These are phyloP conservation scores for Ambrosia trifida DNA, from an alignment of 129 eudicot species.

Conservation along the genomic window DNA sequence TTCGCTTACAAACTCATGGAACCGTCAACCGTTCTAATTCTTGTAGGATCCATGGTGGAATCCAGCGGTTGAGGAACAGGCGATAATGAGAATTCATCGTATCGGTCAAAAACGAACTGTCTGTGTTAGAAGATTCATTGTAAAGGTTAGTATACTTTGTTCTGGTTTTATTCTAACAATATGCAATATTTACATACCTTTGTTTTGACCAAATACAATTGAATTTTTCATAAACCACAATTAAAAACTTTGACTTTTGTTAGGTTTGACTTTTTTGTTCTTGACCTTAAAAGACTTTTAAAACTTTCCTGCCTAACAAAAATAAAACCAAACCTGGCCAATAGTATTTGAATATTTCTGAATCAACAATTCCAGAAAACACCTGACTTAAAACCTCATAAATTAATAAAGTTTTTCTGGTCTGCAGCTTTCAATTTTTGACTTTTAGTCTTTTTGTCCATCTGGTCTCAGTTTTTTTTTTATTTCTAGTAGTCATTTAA, in stretches of 20 bases:
- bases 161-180: neutral
- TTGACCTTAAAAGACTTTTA: conserved; percentile 11
- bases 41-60: conserved; percentile 98
- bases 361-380: conserved; percentile 6
- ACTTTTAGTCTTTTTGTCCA: conserved; percentile 6
- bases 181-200: neutral
- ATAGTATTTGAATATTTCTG: conserved; percentile 15
- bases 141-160: conserved; percentile 45
- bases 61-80: conserved; percentile 96
- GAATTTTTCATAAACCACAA: neutral
- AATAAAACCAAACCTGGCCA: neutral
- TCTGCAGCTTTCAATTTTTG: conserved; percentile 3
- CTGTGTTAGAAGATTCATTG: conserved; percentile 83
- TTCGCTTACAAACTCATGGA: conserved; percentile 3
- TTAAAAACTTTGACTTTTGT: neutral
- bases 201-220: conserved; percentile 4
- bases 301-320: conserved; percentile 15
- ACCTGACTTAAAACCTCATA: conserved; percentile 5
- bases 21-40: neutral
- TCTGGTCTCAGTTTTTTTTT: conserved; percentile 9
- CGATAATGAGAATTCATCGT: conserved; percentile 87
- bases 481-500: neutral
- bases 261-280: conserved; percentile 20
- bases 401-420: neutral
- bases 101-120: conserved; percentile 89